These are phyloP conservation scores for Monosporascus cannonballus DNA, from an alignment of 2,329 filamentous ascomycete species.

Conservation along the genomic window DNA sequence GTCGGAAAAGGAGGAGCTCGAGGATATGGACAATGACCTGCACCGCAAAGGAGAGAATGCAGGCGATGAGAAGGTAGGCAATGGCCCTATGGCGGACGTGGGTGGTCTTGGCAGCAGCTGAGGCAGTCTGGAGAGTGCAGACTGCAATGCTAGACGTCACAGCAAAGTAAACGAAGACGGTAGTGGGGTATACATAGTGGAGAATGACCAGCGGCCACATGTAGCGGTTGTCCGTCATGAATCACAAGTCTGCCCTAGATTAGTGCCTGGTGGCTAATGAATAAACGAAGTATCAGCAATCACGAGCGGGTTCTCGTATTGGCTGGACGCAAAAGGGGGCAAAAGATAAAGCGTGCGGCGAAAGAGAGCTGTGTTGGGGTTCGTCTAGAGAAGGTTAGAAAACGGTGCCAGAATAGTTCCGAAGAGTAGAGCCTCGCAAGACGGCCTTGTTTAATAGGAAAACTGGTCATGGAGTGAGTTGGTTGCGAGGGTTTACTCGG, in stretches of 20 bases:
- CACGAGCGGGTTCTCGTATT: neutral
- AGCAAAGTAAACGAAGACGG: constrained; percentile 53
- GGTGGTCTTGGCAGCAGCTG: constrained; percentile 25
- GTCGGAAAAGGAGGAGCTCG: constrained; percentile 26
- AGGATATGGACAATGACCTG: constrained; percentile 38
- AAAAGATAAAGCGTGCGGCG: neutral
- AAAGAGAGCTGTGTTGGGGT: neutral
- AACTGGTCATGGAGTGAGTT: too few species aligned
- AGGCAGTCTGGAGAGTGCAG: constrained; percentile 46
- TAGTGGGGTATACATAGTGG: constrained; percentile 53
- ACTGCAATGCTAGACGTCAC: constrained; percentile 43
- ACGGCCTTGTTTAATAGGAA: too few species aligned
- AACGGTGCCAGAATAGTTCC: neutral
- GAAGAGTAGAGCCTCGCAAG: neutral
- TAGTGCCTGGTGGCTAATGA: neutral
- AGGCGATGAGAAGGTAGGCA: constrained; percentile 35
- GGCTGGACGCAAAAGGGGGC: neutral
- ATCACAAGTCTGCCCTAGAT: neutral
- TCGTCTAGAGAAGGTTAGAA: neutral
- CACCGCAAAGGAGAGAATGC: constrained; percentile 39
- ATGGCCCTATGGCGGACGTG: constrained; percentile 38
- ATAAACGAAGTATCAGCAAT: neutral
- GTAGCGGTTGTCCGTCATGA: constrained; percentile 10
- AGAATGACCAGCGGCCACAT: constrained; percentile 35
- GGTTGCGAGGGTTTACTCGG: too few species aligned